Base-by-base conservation (phyloP, 2,329 filamentous ascomycete species). In the Xylariomycetidae sp. region DNA sequence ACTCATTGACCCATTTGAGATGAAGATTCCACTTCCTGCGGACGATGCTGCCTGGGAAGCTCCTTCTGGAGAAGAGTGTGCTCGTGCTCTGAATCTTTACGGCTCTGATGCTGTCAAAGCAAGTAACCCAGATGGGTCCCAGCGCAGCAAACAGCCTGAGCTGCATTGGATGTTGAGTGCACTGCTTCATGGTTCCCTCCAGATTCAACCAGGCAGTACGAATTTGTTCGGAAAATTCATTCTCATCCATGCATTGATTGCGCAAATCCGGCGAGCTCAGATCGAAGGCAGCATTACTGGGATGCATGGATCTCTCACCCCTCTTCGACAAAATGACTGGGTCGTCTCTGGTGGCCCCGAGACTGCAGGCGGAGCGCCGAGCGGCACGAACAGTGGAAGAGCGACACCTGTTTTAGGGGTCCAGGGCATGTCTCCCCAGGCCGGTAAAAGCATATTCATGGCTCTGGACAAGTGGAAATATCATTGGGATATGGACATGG, bases 31-130 rank as follows among this genome's bases (percentile, higher is more conserved):
- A n/a, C 61, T 88, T 5, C 82, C 83, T 7, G 72, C 74, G 10
- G 82, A 87, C 46, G 83, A 87, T 55, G 79, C 78, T 12, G 76
- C 78, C 3, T 87, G 82, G 82, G 82, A 86, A 46, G 82, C 82
- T 4, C 63, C 60, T 19, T 71, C 67, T 24, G 57, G 65, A 5
- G 56, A 68, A 12, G 72, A 77, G 23, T 87, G 82, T 52, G 77
- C 76, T 15, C 67, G 74, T 42, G 76, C 79, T 6, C 61, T 87
- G 4, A 80, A 81, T 4, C 56, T 87, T 2, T 64, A 72, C 35
- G 81, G 82, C 4, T 54, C 67, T 2, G 63, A 68, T 10, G 65
- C 68, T 14, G 76, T 79, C 25, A 61, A 54, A n/a, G 60, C 60
- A 16, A 63, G 54, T 35, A 86, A 86, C 45, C 58, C 69, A 3